Conservation (phyloP, 202 grass and related monocot species). For the Brachypodium distachyon region DNA sequence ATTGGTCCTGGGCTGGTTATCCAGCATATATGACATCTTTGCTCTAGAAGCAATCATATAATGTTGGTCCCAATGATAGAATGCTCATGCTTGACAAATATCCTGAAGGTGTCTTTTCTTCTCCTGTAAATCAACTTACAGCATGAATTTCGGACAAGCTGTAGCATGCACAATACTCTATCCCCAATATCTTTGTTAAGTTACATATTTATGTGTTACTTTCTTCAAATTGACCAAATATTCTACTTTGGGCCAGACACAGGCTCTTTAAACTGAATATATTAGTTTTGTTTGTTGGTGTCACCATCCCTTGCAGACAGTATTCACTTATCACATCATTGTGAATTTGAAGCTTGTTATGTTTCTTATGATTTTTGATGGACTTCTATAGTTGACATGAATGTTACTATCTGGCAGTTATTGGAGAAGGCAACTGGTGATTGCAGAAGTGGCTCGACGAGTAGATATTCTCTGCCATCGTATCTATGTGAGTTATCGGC, state of each 20-base stretch:
- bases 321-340: conserved; percentile 4
- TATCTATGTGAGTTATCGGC: conserved; percentile 74
- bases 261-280: not conserved
- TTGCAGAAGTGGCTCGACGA: conserved; percentile 87
- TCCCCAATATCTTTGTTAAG: not conserved
- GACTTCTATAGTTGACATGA: conserved; percentile 14
- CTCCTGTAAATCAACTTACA: not conserved
- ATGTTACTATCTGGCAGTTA: conserved; percentile 51
- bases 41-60: not conserved
- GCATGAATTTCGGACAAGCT: not conserved
- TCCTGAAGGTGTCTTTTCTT: not conserved
- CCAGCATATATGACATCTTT: not conserved
- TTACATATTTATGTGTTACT: not conserved
- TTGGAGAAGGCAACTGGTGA: conserved; percentile 87
- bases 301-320: not conserved
- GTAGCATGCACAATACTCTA: not conserved
- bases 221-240: not conserved
- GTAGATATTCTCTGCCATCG: conserved; percentile 91
- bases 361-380: conserved; percentile 5
- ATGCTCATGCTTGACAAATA: not conserved
- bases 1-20: not conserved
- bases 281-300: not conserved
- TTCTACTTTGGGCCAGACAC: not conserved
- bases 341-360: not conserved
- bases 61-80: not conserved